Base-by-base conservation (phyloP, 345 rosid species). In the Eucalyptus marginata region DNA sequence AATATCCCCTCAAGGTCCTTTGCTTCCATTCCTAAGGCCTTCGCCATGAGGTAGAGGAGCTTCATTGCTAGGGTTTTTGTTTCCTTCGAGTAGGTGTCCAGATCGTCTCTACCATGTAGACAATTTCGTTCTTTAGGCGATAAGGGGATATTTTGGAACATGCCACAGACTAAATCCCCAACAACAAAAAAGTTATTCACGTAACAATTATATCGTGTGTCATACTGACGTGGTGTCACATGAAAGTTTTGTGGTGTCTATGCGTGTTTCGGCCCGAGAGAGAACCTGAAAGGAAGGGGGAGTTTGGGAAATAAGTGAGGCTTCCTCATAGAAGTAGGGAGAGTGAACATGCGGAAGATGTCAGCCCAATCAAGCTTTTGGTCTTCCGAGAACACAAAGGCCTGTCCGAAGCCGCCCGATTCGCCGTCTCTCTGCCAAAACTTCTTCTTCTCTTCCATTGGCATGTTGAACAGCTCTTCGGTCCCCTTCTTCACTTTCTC, bases 41-140 rank as follows among this genome's bases (percentile, higher is more conserved):
- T 90, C 16, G 91, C 95, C 93, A 93, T 88, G 52, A 90, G 90
- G 9, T 54, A 89, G 46, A 95, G 50, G 15, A 96, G 86, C 58
- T 27, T 80, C 90, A 92, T 81, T 5, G 95, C 93, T 64, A 93
- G 88, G 44, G 52, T 89, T 88, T 91, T 92, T 66, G 91, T 49
- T 89, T 94, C 93, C 44, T 3, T 10, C 2, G 90, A 88, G 90
- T 96, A 95, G 49, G 89, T 79, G 49, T 96, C 96, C 66, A 96
- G 18, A 14, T 89, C 91, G 56, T 92, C 95, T 88, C 96, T 96
- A 89, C 62, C 92, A 86, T 76, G 40, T n/a, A 8, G 46, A 86
- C 22, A 84, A 36, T 71, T 10, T 71, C 12, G 0, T 18, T 18
- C 4, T 36, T 71, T 36, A 68, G 83, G 46, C 14, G 1, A 16